Evolutionary conservation across 1,284 basidiomycete species (phyloP).

Genomic region (Schizopora paradoxa): DNA sequence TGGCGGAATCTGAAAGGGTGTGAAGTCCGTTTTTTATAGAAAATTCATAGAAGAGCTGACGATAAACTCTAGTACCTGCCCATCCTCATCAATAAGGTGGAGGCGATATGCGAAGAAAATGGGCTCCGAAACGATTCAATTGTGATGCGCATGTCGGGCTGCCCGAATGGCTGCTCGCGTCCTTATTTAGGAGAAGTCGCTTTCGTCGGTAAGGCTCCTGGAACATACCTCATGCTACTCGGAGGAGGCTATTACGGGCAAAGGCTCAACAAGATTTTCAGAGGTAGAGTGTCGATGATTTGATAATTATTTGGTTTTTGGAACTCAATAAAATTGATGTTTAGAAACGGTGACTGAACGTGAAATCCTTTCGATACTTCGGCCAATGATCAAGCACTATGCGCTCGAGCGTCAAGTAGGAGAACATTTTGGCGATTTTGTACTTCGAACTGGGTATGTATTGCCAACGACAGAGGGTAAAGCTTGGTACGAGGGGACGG

Average conservation of each 20-base stretch:
- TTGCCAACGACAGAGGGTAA: conserved; percentile 72
- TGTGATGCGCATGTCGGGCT: conserved; percentile 97
- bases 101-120: conserved; percentile 90
- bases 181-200: conserved; percentile 97
- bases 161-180: conserved; percentile 90
- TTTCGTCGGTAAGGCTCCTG: conserved; percentile 95
- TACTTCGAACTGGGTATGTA: conserved; percentile 84
- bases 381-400: conserved; percentile 91
- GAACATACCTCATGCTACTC: conserved; percentile 91
- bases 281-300: conserved; percentile 42
- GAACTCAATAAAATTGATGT: conserved; percentile 12
- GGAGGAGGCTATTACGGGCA: conserved; percentile 94
- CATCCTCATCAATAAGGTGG: conserved; percentile 90
- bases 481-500: conserved; percentile 78
- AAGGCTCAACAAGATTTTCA: conserved; percentile 89
- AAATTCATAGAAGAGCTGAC: conserved; percentile 6
- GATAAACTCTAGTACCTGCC: conserved; percentile 73
- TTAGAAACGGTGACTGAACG: conserved; percentile 88
- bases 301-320: not conserved
- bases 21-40: conserved; percentile 24
- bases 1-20: conserved; percentile 92
- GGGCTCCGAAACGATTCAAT: conserved; percentile 92
- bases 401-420: conserved; percentile 86
- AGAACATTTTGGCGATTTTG: conserved; percentile 95
- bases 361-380: conserved; percentile 87